Conservation (phyloP, 2,329 filamentous ascomycete genomes). For the Penicillium griseofulvum region DNA sequence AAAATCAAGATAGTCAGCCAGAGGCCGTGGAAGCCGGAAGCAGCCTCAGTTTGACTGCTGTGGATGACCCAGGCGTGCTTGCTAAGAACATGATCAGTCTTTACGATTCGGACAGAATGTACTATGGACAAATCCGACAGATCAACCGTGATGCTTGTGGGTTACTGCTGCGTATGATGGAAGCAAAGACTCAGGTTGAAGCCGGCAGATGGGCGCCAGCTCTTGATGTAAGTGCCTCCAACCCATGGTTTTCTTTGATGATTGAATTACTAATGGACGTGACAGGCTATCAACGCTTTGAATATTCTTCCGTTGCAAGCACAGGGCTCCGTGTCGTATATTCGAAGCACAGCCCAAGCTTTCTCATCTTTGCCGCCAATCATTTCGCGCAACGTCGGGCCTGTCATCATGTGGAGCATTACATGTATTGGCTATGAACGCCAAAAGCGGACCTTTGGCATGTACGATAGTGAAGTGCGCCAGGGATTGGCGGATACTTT, state of each 20-base stretch:
- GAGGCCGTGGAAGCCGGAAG: conserved; percentile 41
- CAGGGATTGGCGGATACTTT: conserved; percentile 63
- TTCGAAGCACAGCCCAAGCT: conserved; percentile 75
- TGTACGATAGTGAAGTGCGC: conserved; percentile 61
- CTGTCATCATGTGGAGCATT: conserved; percentile 91
- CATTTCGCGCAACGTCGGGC: conserved; percentile 84
- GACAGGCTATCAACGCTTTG: conserved; percentile 67
- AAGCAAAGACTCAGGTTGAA: conserved; percentile 60
- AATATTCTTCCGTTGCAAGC: conserved; percentile 78
- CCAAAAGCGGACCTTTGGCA: conserved; percentile 65
- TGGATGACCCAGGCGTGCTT: conserved; percentile 64
- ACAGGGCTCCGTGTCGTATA: conserved; percentile 69
- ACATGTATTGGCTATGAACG: conserved; percentile 78
- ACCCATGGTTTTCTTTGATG: conserved; percentile 3
- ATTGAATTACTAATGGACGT: conserved; percentile 9
- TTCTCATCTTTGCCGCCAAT: conserved; percentile 77
- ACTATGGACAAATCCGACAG: conserved; percentile 58
- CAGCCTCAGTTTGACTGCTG: conserved; percentile 61
- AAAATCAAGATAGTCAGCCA: conserved; percentile 25
- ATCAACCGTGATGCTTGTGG: conserved; percentile 59
- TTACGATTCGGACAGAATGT: conserved; percentile 61
- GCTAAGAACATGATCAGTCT: conserved; percentile 62
- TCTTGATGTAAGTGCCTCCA: conserved; percentile 59
- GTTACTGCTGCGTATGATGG: conserved; percentile 59
- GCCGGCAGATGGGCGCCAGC: conserved; percentile 59